phyloP scores from a whole-genome alignment of 2,329 filamentous ascomycete genomes.

The Colletotrichum sp. region DNA sequence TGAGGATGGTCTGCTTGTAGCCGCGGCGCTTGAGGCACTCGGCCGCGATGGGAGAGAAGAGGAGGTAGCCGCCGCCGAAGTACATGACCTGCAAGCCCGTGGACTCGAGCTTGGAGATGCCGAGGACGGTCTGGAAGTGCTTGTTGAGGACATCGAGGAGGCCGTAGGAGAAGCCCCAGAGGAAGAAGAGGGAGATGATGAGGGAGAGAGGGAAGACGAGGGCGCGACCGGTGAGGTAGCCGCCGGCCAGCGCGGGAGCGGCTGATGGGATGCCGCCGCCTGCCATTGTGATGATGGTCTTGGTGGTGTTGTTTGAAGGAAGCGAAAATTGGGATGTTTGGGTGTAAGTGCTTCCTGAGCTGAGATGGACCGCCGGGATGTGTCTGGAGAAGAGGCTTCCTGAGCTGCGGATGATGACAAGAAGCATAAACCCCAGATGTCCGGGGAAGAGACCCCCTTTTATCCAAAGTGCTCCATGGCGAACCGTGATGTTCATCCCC shows the following conservation, averaged over 20 bases:
- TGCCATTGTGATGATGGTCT: slow-evolving; percentile 36
- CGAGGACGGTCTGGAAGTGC: slow-evolving; percentile 52
- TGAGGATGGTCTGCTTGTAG: slow-evolving; percentile 48
- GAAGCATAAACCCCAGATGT: background rate
- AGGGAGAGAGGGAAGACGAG: slow-evolving; percentile 54
- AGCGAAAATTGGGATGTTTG: background rate
- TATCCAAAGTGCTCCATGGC: background rate
- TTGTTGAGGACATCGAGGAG: slow-evolving; percentile 42
- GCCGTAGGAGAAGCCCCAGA: slow-evolving; percentile 23
- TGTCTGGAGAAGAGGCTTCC: background rate
- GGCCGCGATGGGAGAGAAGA: slow-evolving; percentile 43
- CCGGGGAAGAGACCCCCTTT: background rate
- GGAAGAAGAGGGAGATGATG: slow-evolving; percentile 40
- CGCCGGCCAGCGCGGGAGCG: slow-evolving; percentile 38
- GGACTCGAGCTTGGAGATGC: slow-evolving; percentile 44
- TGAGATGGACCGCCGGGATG: background rate
- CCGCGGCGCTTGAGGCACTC: slow-evolving; percentile 46
- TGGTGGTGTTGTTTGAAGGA: background rate
- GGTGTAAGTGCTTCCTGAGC: background rate
- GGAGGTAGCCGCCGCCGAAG: slow-evolving; percentile 42
- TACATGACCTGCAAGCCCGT: slow-evolving; percentile 49
- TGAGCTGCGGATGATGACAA: slow-evolving; percentile 2
- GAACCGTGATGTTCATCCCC: background rate
- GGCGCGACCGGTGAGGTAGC: slow-evolving; percentile 39
- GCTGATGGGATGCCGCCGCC: slow-evolving; percentile 44